Conservation (phyloP, 2,329 filamentous ascomycete species). For the Dothideomycetes sp. region DNA sequence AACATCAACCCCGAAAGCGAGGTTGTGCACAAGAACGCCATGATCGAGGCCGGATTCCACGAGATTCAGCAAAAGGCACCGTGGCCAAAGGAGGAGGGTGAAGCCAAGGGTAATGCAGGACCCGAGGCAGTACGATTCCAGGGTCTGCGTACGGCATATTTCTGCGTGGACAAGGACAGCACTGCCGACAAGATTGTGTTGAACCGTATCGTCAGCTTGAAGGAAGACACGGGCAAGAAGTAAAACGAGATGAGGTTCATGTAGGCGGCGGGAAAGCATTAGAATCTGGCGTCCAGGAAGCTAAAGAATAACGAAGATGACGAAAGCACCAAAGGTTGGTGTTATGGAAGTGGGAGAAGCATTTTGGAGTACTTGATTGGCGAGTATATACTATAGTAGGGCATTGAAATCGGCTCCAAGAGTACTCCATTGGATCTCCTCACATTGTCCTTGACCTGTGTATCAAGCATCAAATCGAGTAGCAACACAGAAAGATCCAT, state of each 20-base stretch:
- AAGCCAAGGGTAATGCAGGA: conserved; percentile 46
- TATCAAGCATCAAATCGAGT: too few species aligned
- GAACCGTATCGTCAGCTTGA: conserved; percentile 85
- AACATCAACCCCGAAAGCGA: conserved; percentile 82
- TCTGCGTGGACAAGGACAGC: conserved; percentile 68
- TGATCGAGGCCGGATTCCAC: conserved; percentile 76
- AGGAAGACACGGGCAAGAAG: conserved; percentile 71
- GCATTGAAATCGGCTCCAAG: too few species aligned
- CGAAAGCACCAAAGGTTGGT: too few species aligned
- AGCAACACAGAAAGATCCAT: too few species aligned
- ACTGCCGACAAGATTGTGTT: conserved; percentile 68
- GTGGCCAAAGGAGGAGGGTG: conserved; percentile 72
- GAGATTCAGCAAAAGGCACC: conserved; percentile 65
- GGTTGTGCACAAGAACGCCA: conserved; percentile 64
- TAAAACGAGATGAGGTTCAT: neutral
- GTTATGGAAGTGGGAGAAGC: too few species aligned
- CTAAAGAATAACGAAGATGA: too few species aligned
- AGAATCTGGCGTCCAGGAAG: too few species aligned
- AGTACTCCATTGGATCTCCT: too few species aligned
- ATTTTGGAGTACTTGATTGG: too few species aligned
- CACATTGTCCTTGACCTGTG: too few species aligned
- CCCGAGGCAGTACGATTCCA: conserved; percentile 81
- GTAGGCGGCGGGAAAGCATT: too few species aligned
- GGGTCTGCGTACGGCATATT: conserved; percentile 80
- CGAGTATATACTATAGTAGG: too few species aligned